Conservation (phyloP, 139 green algal genomes). For the Closterium sp. region DNA sequence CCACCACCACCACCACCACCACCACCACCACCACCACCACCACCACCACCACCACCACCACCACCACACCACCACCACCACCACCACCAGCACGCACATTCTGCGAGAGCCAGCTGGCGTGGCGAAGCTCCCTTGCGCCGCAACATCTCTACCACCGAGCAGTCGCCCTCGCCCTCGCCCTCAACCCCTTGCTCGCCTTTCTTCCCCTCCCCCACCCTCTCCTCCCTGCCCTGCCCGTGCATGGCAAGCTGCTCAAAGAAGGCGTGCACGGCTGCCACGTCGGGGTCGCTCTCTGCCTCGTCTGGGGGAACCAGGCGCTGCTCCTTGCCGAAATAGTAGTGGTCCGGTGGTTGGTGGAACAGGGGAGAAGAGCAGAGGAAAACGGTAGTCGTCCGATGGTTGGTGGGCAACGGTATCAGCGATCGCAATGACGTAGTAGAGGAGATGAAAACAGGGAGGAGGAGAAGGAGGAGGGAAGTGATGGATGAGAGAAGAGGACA, state of each 20-base stretch:
- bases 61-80: too few species aligned
- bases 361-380: too few species aligned
- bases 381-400: too few species aligned
- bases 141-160: conserved; percentile 64
- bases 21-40: too few species aligned
- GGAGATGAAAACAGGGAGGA: background rate
- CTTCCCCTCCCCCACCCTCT: too few species aligned
- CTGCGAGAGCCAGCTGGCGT: conserved; percentile 18
- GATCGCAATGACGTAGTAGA: too few species aligned
- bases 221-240: too few species aligned
- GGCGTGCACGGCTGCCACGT: conserved; percentile 55
- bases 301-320: conserved; percentile 55
- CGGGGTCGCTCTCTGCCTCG: conserved; percentile 53
- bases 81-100: conserved; percentile 18
- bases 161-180: conserved; percentile 57
- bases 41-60: too few species aligned
- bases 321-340: conserved; percentile 67
- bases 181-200: too few species aligned
- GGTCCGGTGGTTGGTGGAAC: conserved; percentile 22
- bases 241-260: conserved; percentile 58
- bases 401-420: too few species aligned
- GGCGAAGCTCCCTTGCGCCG: conserved; percentile 48
- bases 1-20: too few species aligned
- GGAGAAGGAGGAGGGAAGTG: background rate
- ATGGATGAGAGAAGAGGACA: too few species aligned